A percentile compares a stretch with the other conserved stretches of the same genome.
Conservation (phyloP, 192 early-diverging fungal genomes). For the Geosiphon pyriformis region DNA sequence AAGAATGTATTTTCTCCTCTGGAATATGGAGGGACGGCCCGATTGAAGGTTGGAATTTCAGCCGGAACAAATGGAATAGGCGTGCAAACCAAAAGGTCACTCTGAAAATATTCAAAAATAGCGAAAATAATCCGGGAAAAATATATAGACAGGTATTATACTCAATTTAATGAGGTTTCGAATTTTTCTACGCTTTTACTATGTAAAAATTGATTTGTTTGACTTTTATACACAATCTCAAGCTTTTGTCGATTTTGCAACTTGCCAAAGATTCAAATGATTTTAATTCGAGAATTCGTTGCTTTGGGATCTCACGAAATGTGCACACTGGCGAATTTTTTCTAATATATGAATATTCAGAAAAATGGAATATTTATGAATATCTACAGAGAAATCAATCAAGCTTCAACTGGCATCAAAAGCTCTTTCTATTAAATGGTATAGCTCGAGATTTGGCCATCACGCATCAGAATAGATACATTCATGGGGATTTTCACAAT, state of each 20-base stretch:
- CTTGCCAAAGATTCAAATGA: background rate
- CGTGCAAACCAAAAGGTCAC: background rate
- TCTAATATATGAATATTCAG: slow-evolving; percentile 10
- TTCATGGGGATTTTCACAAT: slow-evolving; percentile 38
- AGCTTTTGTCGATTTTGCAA: too few relatives aligned
- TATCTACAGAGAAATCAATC: background rate
- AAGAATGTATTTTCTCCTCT: background rate
- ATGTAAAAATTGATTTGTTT: background rate
- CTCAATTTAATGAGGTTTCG: background rate
- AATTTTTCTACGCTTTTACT: background rate
- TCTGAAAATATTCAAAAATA: slow-evolving; percentile 27
- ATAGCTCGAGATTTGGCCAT: slow-evolving; percentile 28
- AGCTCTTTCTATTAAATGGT: slow-evolving; percentile 12
- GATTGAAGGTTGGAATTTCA: background rate
- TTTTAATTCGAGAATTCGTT: background rate
- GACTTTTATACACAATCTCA: background rate
- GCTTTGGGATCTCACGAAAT: slow-evolving; percentile 32
- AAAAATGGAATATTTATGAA: background rate
- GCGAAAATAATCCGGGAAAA: slow-evolving; percentile 15
- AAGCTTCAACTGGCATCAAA: background rate
- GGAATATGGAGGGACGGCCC: background rate
- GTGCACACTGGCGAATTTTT: slow-evolving; percentile 30
- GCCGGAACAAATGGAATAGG: background rate
- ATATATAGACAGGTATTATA: slow-evolving; percentile 28
- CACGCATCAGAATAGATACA: slow-evolving; percentile 32